phyloP scores from a whole-genome alignment of 805 yeast genomes.

The Starmerella floricola region DNA sequence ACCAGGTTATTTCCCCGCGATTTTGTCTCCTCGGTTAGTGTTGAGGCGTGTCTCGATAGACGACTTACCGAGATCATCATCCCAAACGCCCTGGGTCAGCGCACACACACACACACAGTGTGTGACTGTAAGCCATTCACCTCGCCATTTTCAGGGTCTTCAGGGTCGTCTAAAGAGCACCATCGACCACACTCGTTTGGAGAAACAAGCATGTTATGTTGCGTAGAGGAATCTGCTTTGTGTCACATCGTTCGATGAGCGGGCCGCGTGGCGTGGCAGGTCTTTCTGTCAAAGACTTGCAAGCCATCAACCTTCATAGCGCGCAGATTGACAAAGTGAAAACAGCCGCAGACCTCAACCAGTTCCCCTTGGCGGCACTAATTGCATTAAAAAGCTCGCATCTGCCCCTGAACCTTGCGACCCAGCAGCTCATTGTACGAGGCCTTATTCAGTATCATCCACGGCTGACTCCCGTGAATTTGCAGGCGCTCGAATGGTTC shows the following conservation, averaged over 20 bases:
- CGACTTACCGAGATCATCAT: no score
- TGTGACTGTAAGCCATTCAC: no score
- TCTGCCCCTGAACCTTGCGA: background rate
- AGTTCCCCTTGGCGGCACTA: conserved; percentile 17
- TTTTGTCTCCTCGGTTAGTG: no score
- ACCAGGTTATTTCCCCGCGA: no score
- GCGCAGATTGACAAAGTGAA: background rate
- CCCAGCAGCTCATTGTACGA: conserved; percentile 5
- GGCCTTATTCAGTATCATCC: conserved; percentile 19
- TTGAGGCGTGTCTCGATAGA: no score
- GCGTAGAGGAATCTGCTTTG: conserved; percentile 1
- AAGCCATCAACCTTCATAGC: background rate
- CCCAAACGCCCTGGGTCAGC: no score
- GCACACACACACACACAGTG: no score
- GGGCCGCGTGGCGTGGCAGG: background rate
- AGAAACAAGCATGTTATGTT: conserved; percentile 5
- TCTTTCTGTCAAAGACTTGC: background rate
- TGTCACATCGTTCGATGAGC: background rate
- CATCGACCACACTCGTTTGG: no score
- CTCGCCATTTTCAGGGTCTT: no score
- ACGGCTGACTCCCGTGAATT: conserved; percentile 15
- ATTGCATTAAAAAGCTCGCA: background rate
- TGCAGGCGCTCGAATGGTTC: conserved; percentile 10
- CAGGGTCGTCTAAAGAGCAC: no score
- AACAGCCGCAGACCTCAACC: conserved; percentile 8